Evolutionary conservation across 768 basidiomycete species (phyloP).

Genomic region (Auricularia sp.): DNA sequence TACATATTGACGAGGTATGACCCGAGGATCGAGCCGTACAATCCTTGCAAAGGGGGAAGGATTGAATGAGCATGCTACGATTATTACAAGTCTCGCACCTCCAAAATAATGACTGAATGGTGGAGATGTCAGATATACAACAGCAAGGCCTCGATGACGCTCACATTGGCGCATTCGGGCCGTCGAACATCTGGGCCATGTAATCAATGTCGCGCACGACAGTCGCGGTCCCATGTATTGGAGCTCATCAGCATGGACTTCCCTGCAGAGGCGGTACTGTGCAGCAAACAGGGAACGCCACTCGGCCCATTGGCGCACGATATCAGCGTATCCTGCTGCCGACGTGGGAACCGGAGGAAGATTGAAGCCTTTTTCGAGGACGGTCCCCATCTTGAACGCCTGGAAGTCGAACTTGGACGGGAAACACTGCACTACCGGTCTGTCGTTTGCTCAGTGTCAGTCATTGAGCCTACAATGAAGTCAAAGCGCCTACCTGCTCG

Average conservation of each 20-base stretch:
- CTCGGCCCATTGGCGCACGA: not conserved
- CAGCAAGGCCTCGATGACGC: not conserved
- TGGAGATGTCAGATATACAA: too few species aligned
- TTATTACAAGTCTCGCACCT: too few species aligned
- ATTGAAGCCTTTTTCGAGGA: not conserved
- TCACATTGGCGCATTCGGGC: not conserved
- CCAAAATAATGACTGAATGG: too few species aligned
- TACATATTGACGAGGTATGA: not conserved
- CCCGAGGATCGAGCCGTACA: not conserved
- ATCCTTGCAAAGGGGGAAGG: not conserved
- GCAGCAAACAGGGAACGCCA: not conserved
- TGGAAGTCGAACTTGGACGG: not conserved
- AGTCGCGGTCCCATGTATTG: not conserved
- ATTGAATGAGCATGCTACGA: too few species aligned
- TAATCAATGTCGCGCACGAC: not conserved
- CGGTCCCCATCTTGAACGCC: not conserved
- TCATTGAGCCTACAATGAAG: not conserved
- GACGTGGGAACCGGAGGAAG: not conserved
- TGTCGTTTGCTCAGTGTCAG: not conserved
- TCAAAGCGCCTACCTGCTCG: not conserved
- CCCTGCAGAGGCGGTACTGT: not conserved
- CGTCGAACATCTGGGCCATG: not conserved
- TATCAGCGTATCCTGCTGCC: not conserved
- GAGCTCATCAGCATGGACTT: not conserved
- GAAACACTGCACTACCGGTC: not conserved